Evolutionary conservation across 805 yeast species (phyloP), one percentile per base, ranked within the genome.

Genomic region (Candida fluviatilis): DNA sequence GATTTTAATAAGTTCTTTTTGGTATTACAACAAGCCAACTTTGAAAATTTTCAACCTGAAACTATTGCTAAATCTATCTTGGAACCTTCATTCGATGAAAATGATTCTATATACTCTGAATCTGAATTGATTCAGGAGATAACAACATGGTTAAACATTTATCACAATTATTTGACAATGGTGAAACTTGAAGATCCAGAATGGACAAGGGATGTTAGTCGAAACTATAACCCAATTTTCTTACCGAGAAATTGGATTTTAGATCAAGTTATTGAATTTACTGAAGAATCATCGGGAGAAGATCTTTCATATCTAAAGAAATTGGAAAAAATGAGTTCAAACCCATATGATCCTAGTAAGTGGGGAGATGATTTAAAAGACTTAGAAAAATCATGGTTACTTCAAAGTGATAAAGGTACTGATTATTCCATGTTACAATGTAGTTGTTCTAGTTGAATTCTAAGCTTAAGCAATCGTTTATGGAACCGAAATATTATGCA

Each of bases 231-330:
- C 52, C 99, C 98, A 2, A 54, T 76, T 25, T 91, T 91, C 52
- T 73, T 84, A 4, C 93, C 96, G 15, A 72, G 91, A 42, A 84
- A 80, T 46, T 87, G 95, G 89, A 81, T 90, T 37, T 66, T 93
- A 38, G 87, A 88, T 38, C 90, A 89, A 43, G 96, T 88, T 1
- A 81, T 86, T 33, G 71, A 75, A 19, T 62, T 65, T 32, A 71
- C 80, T 0, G 66, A 72, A 26, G 84, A 78, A 2, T 64, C 71
- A 19, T 68, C 74, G 25, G 64, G 62, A n/a, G 54, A 54, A 23
- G 80, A 79, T 52, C 52, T 69, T 10, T 62, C 68, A 1, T 62
- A 75, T 30, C 64, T 89, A 43, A 53, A 76, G 21, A 84, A 84
- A 48, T 65, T 89, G 10, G 70, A 80, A 40, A 64, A 69, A 37